These are phyloP conservation scores for Myriangium duriaei DNA, from an alignment of 2,329 filamentous ascomycete genomes.

Conservation along the genomic window DNA sequence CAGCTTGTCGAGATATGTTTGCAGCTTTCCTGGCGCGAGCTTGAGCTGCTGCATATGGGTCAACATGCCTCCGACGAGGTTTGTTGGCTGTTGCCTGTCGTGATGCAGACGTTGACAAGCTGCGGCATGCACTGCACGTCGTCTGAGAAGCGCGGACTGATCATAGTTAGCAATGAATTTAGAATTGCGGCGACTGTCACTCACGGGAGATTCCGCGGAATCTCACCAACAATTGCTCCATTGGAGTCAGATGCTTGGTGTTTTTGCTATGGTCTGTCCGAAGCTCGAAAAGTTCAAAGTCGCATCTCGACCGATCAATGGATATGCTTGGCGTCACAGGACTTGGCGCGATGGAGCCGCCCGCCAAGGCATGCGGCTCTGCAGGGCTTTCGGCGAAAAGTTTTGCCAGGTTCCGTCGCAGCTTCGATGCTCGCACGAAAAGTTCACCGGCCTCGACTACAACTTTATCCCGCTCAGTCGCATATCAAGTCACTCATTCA, in stretches of 20 bases:
- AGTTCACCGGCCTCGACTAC: constrained; percentile 2
- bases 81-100: constrained; percentile 44
- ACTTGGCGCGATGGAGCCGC: constrained; percentile 7
- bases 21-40: constrained; percentile 72
- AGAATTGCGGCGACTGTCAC: no score
- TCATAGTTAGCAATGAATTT: neutral
- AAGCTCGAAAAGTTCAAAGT: neutral
- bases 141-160: constrained; percentile 4
- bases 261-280: no score
- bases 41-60: constrained; percentile 74
- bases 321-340: neutral
- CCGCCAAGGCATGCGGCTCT: neutral
- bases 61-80: constrained; percentile 54
- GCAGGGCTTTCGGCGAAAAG: constrained; percentile 2
- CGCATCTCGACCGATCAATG: no score
- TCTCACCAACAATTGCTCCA: constrained; percentile 6
- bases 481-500: constrained; percentile 20
- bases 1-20: constrained; percentile 62
- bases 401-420: constrained; percentile 4
- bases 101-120: constrained; percentile 52
- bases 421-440: constrained; percentile 6
- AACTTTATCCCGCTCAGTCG: neutral
- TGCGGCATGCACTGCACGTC: constrained; percentile 16
- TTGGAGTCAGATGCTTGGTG: no score
- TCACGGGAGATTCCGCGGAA: constrained; percentile 4